These are phyloP conservation scores for Theileria equi DNA, from an alignment of 169 alveolate species.

Conservation along the genomic window DNA sequence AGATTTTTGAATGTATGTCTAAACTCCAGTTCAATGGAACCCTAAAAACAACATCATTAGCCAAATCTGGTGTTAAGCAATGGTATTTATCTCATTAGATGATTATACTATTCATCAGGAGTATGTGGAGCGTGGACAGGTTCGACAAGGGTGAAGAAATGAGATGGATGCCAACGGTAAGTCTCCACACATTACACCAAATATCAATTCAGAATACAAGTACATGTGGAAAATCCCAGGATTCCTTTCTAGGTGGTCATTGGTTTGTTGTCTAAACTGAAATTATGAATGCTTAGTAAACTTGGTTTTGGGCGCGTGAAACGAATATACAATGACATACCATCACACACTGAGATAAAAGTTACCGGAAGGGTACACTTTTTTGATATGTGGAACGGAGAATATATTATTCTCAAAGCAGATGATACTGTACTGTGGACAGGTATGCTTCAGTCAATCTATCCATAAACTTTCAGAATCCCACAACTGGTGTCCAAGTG, in stretches of 20 bases:
- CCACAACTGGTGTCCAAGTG: slow-evolving; percentile 65
- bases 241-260: slow-evolving; percentile 63
- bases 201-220: slow-evolving; percentile 7
- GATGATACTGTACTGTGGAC: slow-evolving; percentile 72
- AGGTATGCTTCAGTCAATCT: slow-evolving; percentile 4
- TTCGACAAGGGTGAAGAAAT: slow-evolving; percentile 17
- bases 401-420: slow-evolving; percentile 65
- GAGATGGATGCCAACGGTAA: slow-evolving; percentile 48
- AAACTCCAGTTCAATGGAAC: slow-evolving; percentile 49
- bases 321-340: slow-evolving; percentile 40
- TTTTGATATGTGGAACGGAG: slow-evolving; percentile 78
- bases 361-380: slow-evolving; percentile 75
- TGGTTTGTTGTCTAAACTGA: not conserved
- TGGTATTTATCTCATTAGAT: slow-evolving; percentile 14
- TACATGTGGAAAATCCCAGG: slow-evolving; percentile 53
- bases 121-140: slow-evolving; percentile 40
- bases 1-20: slow-evolving; percentile 39
- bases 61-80: slow-evolving; percentile 38
- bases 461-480: slow-evolving; percentile 15
- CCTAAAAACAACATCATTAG: slow-evolving; percentile 5
- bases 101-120: slow-evolving; percentile 7
- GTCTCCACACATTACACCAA: not conserved
- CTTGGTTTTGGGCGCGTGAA: slow-evolving; percentile 47
- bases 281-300: not conserved
- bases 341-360: slow-evolving; percentile 61